Evolutionary conservation across 306 rosid species (phyloP).

Genomic region (Medicago arabica): DNA sequence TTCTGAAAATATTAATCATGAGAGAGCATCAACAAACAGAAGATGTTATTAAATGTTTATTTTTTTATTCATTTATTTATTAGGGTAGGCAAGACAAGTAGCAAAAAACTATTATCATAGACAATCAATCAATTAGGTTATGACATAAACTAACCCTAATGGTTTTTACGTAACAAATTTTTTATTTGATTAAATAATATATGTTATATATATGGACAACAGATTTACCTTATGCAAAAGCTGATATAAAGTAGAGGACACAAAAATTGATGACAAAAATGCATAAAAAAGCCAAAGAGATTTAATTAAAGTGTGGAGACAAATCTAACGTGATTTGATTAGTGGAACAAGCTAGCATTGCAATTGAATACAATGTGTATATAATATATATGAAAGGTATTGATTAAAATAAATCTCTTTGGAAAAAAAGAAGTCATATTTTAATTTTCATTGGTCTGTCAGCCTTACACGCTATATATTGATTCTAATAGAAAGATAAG

Average conservation of each 20-base stretch:
- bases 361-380: not conserved
- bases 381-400: not conserved
- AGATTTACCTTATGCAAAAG: slow-evolving; percentile 44
- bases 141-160: slow-evolving; percentile 25
- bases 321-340: not conserved
- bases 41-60: not conserved
- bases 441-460: not conserved
- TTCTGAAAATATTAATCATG: slow-evolving; percentile 6
- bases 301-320: slow-evolving; percentile 21
- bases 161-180: not conserved
- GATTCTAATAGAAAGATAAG: not conserved
- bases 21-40: slow-evolving; percentile 32
- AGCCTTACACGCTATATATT: not conserved
- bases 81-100: slow-evolving; percentile 1
- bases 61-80: not conserved
- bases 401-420: not conserved
- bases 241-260: slow-evolving; percentile 34
- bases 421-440: too few relatives aligned
- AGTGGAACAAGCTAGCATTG: not conserved
- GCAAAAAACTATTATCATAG: slow-evolving; percentile 2
- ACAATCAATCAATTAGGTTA: slow-evolving; percentile 31
- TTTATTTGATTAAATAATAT: not conserved
- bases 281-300: slow-evolving; percentile 5
- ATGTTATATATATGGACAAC: not conserved
- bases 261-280: slow-evolving; percentile 42